Conservation (phyloP, 371 early-diverging fungal species). For the Lichtheimia corymbifera region DNA sequence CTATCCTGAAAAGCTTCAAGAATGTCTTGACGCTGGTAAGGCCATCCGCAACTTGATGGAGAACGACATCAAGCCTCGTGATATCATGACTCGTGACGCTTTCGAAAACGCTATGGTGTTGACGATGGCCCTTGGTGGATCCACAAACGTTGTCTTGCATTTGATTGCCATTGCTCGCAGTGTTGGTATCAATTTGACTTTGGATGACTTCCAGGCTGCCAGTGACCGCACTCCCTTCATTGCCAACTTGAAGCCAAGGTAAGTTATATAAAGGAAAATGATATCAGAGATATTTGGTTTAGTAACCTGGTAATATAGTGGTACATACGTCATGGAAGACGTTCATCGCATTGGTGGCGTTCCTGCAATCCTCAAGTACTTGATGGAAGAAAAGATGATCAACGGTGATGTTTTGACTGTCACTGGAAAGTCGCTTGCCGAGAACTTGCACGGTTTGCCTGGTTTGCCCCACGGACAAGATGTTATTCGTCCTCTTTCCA, state of each 20-base stretch:
- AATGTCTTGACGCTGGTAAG: constrained; percentile 82
- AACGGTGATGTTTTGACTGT: constrained; percentile 84
- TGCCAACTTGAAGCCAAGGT: constrained; percentile 95
- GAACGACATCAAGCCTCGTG: constrained; percentile 86
- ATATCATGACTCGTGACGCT: constrained; percentile 93
- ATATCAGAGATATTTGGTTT: too few species aligned
- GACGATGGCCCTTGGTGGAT: constrained; percentile 92
- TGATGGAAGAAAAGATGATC: constrained; percentile 70
- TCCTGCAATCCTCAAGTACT: constrained; percentile 86
- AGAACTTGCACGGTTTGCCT: constrained; percentile 73
- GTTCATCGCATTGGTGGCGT: constrained; percentile 81
- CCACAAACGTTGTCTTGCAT: constrained; percentile 96
- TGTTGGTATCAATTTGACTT: constrained; percentile 72
- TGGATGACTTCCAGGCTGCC: constrained; percentile 91
- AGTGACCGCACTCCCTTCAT: constrained; percentile 90
- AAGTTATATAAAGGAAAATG: neutral
- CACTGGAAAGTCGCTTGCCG: constrained; percentile 84
- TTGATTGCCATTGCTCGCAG: constrained; percentile 92
- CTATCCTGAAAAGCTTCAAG: constrained; percentile 81
- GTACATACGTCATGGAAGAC: constrained; percentile 91
- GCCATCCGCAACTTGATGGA: constrained; percentile 86
- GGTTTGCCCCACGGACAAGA: constrained; percentile 78
- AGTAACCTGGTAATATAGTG: constrained; percentile 29
- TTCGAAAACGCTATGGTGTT: constrained; percentile 95
- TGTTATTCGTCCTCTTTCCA: constrained; percentile 80